A percentile compares a stretch with the other conserved stretches of the same genome.
Conservation (phyloP, 2,329 filamentous ascomycete species). For the Fusarium humuli region DNA sequence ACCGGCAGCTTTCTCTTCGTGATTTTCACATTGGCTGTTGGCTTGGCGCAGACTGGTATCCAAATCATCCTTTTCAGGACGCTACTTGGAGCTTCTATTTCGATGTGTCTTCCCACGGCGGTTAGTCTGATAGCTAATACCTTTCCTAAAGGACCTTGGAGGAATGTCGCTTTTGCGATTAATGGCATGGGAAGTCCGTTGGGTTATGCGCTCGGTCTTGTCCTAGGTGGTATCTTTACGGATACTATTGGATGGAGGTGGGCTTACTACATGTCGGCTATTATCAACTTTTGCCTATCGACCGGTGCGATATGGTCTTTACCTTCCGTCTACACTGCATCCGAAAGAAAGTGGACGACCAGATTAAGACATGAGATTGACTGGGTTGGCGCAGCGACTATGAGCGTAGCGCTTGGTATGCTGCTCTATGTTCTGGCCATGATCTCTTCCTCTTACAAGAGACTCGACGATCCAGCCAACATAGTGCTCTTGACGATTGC, state of each 20-base stretch:
- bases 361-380: conserved; percentile 59
- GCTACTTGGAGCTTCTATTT: conserved; percentile 51
- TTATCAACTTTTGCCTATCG: conserved; percentile 53
- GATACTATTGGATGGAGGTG: conserved; percentile 62
- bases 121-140: conserved; percentile 54
- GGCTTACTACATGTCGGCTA: conserved; percentile 56
- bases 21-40: conserved; percentile 51
- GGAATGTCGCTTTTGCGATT: conserved; percentile 58
- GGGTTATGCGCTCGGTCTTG: conserved; percentile 62
- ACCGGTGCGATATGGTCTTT: conserved; percentile 53
- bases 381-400: conserved; percentile 62
- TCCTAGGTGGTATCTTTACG: conserved; percentile 62
- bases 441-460: conserved; percentile 54
- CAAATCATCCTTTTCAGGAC: conserved; percentile 55
- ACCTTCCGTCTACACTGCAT: conserved; percentile 41
- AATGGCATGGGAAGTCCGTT: conserved; percentile 59
- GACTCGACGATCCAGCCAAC: conserved; percentile 56
- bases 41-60: conserved; percentile 49
- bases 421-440: conserved; percentile 64
- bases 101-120: conserved; percentile 54
- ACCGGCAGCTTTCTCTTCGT: conserved; percentile 50
- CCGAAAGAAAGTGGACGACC: conserved; percentile 45
- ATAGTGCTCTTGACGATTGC: conserved; percentile 59
- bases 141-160: conserved; percentile 51
- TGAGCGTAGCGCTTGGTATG: conserved; percentile 59